These are phyloP conservation scores for Halocafeteria seosinensis DNA, from an alignment of 108 stramenopile species.

Conservation along the genomic window DNA sequence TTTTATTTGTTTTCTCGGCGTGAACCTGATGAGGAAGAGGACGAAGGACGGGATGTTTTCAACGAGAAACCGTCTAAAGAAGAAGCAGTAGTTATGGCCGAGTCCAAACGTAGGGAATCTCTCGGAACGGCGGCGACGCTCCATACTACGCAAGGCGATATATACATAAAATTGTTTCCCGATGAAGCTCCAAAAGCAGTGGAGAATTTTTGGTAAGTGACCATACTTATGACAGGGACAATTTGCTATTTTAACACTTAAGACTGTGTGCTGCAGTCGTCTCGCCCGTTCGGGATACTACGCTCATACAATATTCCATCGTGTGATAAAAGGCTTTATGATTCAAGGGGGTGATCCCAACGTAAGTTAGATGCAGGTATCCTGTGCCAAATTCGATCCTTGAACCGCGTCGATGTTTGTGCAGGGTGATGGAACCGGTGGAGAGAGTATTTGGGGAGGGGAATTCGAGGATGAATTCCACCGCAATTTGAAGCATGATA, in stretches of 20 bases:
- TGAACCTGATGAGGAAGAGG: slow-evolving; percentile 47
- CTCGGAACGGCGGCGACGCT: slow-evolving; percentile 56
- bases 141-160: slow-evolving; percentile 87
- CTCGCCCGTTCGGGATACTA: slow-evolving; percentile 81
- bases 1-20: slow-evolving; percentile 74
- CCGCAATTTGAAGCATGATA: slow-evolving; percentile 60
- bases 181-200: slow-evolving; percentile 69
- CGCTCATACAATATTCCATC: slow-evolving; percentile 90
- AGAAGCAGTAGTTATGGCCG: slow-evolving; percentile 31
- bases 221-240: too few species aligned
- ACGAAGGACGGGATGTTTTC: slow-evolving; percentile 20
- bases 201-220: too few species aligned
- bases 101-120: neutral
- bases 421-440: slow-evolving; percentile 98
- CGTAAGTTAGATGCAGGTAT: too few species aligned
- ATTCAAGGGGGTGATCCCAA: slow-evolving; percentile 90
- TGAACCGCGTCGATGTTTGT: too few species aligned
- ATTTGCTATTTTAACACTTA: too few species aligned
- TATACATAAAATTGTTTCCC: slow-evolving; percentile 61
- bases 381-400: too few species aligned
- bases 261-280: too few species aligned
- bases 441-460: slow-evolving; percentile 96
- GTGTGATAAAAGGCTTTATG: slow-evolving; percentile 79
- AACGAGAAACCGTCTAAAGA: slow-evolving; percentile 71
- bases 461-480: slow-evolving; percentile 97